Percentiles rank a stretch among this genome's conserved stretches.
These are phyloP conservation scores for Kockovaella imperatae DNA, from an alignment of 768 basidiomycete species.

Conservation along the genomic window DNA sequence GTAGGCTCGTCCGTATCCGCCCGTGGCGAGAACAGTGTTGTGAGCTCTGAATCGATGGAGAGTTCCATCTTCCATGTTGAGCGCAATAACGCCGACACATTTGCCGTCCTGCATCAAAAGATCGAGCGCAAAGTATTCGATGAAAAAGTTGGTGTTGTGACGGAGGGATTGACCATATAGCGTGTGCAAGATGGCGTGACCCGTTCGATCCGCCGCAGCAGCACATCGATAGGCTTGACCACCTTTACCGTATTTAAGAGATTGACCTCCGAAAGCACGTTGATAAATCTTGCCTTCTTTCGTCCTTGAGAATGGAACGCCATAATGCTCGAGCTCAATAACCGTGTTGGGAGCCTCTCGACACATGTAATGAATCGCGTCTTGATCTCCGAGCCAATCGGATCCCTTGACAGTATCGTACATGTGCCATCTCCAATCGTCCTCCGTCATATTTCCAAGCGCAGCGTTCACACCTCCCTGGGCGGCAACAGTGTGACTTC, in stretches of 20 bases:
- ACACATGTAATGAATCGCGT: slow-evolving; percentile 99
- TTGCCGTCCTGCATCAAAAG: slow-evolving; percentile 98
- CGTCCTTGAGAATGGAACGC: slow-evolving; percentile 96
- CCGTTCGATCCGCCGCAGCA: slow-evolving; percentile 96
- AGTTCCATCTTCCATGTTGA: slow-evolving; percentile 99
- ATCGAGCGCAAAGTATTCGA: slow-evolving; percentile 99
- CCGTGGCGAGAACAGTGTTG: slow-evolving; percentile 96
- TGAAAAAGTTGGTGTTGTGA: slow-evolving; percentile 99
- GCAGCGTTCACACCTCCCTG: slow-evolving; percentile 94
- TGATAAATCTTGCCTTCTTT: slow-evolving; percentile 99
- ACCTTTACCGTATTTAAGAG: slow-evolving; percentile 91
- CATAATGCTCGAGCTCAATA: slow-evolving; percentile 96
- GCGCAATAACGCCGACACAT: slow-evolving; percentile 96
- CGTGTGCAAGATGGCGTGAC: slow-evolving; percentile 95
- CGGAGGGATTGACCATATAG: slow-evolving; percentile 98
- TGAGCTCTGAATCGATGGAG: slow-evolving; percentile 96
- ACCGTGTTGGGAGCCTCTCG: slow-evolving; percentile 90
- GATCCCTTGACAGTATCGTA: slow-evolving; percentile 80
- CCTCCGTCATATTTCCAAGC: slow-evolving; percentile 88
- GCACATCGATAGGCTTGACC: slow-evolving; percentile 99
- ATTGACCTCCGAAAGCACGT: slow-evolving; percentile 97
- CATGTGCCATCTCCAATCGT: slow-evolving; percentile 99
- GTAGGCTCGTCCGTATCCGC: slow-evolving; percentile 95
- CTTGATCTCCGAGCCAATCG: slow-evolving; percentile 99
- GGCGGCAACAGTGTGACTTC: slow-evolving; percentile 97